Evolutionary conservation across 805 yeast species (phyloP).

Genomic region (Candida sithepensis): DNA sequence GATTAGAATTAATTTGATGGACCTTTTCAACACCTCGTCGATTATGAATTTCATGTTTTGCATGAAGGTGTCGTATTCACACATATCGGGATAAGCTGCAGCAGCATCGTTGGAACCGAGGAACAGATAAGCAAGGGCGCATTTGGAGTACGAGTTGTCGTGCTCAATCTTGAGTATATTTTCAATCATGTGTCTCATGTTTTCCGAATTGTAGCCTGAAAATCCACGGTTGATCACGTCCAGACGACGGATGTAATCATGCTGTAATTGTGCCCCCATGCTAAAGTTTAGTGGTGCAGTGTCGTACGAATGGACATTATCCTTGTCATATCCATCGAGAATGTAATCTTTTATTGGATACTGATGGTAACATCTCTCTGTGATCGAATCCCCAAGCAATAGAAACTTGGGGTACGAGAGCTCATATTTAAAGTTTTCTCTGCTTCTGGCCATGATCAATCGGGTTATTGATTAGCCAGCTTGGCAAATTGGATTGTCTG

Average conservation of each 20-base stretch:
- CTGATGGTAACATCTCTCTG: slow-evolving; percentile 24
- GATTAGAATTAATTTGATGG: slow-evolving; percentile 51
- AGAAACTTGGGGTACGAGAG: slow-evolving; percentile 20
- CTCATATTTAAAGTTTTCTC: slow-evolving; percentile 15
- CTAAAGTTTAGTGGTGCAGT: slow-evolving; percentile 11
- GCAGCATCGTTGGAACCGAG: slow-evolving; percentile 79
- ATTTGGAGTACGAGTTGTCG: slow-evolving; percentile 21
- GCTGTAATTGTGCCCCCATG: slow-evolving; percentile 23
- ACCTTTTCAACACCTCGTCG: slow-evolving; percentile 32
- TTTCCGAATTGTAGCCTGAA: slow-evolving; percentile 67
- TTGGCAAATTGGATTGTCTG: too few relatives aligned
- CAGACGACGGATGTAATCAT: slow-evolving; percentile 50
- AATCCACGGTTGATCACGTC: slow-evolving; percentile 73
- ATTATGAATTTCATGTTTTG: slow-evolving; percentile 47
- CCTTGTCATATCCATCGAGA: slow-evolving; percentile 16
- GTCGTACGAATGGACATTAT: background rate
- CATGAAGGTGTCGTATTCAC: slow-evolving; percentile 44
- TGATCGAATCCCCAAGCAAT: slow-evolving; percentile 31
- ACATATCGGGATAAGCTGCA: slow-evolving; percentile 43
- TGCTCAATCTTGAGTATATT: slow-evolving; percentile 48
- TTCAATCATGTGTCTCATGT: slow-evolving; percentile 49
- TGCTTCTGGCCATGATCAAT: slow-evolving; percentile 12
- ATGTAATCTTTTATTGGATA: slow-evolving; percentile 18
- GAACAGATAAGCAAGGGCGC: slow-evolving; percentile 16
- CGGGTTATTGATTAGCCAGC: too few relatives aligned